Evolutionary conservation across 768 basidiomycete species (phyloP).

Genomic region (Suillus placidus): DNA sequence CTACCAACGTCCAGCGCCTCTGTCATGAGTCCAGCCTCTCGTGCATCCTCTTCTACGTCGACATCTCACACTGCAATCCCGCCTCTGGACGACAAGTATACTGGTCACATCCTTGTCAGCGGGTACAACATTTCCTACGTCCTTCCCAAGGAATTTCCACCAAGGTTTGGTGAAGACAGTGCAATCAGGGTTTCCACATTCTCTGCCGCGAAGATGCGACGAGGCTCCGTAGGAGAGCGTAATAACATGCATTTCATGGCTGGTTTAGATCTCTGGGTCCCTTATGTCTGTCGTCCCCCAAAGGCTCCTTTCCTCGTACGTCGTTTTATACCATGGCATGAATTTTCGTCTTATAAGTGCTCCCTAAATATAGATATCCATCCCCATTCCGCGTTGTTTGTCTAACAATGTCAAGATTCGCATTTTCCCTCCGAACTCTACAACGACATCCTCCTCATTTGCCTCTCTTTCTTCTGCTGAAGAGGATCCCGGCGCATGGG

Average conservation of each 20-base stretch:
- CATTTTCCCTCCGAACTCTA: conserved; percentile 64
- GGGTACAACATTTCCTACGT: conserved; percentile 78
- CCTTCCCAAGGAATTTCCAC: conserved; percentile 66
- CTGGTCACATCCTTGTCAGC: conserved; percentile 75
- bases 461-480: conserved; percentile 79
- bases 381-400: conserved; percentile 77
- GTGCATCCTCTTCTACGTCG: conserved; percentile 40
- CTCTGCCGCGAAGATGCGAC: conserved; percentile 41
- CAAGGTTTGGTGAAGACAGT: conserved; percentile 32
- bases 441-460: conserved; percentile 57
- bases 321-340: conserved; percentile 8
- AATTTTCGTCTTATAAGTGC: conserved; percentile 16
- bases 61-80: conserved; percentile 33
- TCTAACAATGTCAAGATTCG: conserved; percentile 75
- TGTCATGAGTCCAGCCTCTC: conserved; percentile 33
- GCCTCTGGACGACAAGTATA: conserved; percentile 66
- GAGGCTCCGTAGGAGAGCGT: conserved; percentile 58
- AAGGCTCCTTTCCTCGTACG: conserved; percentile 74
- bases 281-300: conserved; percentile 67
- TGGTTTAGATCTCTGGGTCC: conserved; percentile 76
- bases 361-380: conserved; percentile 55
- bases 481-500: conserved; percentile 71
- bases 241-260: conserved; percentile 76
- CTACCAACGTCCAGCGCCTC: conserved; percentile 39
- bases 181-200: conserved; percentile 25